Conservation (phyloP, 2,329 filamentous ascomycete genomes). For the Fusarium pseudonygamai region DNA sequence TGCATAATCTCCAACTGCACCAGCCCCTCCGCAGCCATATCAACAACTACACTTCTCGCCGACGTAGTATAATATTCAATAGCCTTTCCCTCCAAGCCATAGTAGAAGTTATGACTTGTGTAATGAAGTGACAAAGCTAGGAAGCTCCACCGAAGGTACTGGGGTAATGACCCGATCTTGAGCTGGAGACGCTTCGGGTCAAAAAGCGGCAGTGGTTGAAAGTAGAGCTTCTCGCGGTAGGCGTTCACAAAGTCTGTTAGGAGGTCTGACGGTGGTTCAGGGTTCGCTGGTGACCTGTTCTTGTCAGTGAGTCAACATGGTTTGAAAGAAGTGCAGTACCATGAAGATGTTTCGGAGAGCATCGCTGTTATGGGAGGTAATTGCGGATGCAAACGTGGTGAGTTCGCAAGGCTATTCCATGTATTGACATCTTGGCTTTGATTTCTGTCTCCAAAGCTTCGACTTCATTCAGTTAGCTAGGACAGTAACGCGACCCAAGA, state of each 20-base stretch:
- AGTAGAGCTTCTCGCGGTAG: constrained; percentile 31
- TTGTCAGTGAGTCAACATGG: fast-evolving
- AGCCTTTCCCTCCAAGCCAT: constrained; percentile 25
- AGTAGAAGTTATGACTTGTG: constrained; percentile 24
- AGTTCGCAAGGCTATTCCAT: not conserved
- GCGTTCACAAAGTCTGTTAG: constrained; percentile 13
- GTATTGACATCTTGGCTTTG: not conserved
- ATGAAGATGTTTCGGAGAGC: constrained; percentile 7
- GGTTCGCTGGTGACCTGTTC: constrained; percentile 20
- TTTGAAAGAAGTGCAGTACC: not conserved
- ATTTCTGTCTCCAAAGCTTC: not conserved
- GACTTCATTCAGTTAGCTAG: not conserved
- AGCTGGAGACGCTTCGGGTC: constrained; percentile 11
- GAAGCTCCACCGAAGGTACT: constrained; percentile 36
- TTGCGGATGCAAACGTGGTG: not conserved
- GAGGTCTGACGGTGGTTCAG: constrained; percentile 19
- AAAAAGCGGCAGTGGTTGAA: constrained; percentile 28
- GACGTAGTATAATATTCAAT: constrained; percentile 35
- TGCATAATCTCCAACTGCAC: constrained; percentile 28
- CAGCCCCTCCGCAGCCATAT: constrained; percentile 25
- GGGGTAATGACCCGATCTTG: constrained; percentile 15
- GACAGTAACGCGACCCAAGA: fast-evolving
- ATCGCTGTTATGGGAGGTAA: constrained; percentile 11
- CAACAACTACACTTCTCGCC: constrained; percentile 27
- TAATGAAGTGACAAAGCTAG: constrained; percentile 22